phyloP scores from a whole-genome alignment of 208 protist genomes.

The Naegleria lovaniensis region DNA sequence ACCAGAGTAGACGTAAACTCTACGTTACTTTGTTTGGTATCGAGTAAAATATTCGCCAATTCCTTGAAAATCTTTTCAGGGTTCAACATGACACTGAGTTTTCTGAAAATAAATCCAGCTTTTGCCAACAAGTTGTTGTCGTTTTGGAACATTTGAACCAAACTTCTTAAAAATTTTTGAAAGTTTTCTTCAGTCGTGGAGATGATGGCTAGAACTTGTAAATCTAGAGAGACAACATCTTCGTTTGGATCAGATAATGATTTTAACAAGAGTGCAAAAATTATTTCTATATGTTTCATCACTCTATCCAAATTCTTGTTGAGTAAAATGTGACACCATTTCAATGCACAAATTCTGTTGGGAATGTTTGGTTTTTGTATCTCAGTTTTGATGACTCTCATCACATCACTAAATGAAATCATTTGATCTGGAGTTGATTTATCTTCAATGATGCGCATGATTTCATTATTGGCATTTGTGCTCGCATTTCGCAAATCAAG shows the following conservation, averaged over 20 bases:
- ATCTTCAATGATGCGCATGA: slow-evolving; percentile 21
- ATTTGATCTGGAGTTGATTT: background rate
- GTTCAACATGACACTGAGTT: slow-evolving; percentile 36
- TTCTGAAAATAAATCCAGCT: slow-evolving; percentile 39
- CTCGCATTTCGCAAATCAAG: slow-evolving; percentile 16
- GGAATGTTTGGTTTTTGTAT: slow-evolving; percentile 40
- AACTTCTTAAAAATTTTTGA: slow-evolving; percentile 42
- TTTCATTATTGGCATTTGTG: slow-evolving; percentile 3
- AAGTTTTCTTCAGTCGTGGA: slow-evolving; percentile 44
- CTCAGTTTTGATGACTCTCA: slow-evolving; percentile 34
- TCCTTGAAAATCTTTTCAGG: slow-evolving; percentile 37
- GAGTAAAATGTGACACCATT: slow-evolving; percentile 65
- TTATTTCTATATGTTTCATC: slow-evolving; percentile 36
- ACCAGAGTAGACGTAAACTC: slow-evolving; percentile 42
- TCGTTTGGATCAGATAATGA: slow-evolving; percentile 52
- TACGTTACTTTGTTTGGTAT: background rate
- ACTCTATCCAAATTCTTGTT: slow-evolving; percentile 44
- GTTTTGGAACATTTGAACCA: slow-evolving; percentile 40
- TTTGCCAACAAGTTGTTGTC: slow-evolving; percentile 35
- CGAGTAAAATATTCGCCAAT: slow-evolving; percentile 31
- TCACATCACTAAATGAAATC: slow-evolving; percentile 9
- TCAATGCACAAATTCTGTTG: slow-evolving; percentile 49
- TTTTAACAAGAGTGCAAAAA: slow-evolving; percentile 41
- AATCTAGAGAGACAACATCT: slow-evolving; percentile 52
- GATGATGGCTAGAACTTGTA: slow-evolving; percentile 58